phyloP scores from a whole-genome alignment of 2,329 filamentous ascomycete species.

The Drechslerella coelobrocha region DNA sequence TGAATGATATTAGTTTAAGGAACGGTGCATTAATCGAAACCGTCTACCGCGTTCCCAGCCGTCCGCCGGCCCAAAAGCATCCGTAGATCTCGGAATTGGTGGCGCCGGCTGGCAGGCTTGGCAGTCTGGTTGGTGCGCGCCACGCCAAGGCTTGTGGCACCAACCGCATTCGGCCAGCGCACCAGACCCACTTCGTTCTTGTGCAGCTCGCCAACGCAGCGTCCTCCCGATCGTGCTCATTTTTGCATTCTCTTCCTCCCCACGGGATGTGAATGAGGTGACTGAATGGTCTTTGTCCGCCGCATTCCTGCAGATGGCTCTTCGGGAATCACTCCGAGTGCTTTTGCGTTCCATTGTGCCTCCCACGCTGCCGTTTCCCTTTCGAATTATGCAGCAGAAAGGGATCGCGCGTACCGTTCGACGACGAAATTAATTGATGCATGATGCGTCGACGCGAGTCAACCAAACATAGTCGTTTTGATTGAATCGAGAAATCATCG shows the following conservation, averaged over 20 bases:
- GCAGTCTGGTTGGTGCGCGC: slow-evolving; percentile 19
- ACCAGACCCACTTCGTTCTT: slow-evolving; percentile 35
- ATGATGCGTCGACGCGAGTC: not conserved
- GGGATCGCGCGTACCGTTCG: not conserved
- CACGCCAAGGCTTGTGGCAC: slow-evolving; percentile 45
- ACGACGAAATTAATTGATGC: not conserved
- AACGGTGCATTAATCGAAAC: slow-evolving; percentile 47
- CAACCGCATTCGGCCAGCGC: slow-evolving; percentile 43
- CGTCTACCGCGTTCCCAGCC: slow-evolving; percentile 27
- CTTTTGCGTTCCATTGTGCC: slow-evolving; percentile 14
- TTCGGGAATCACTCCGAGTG: slow-evolving; percentile 18
- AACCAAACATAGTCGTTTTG: slow-evolving; percentile 19
- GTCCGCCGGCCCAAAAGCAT: slow-evolving; percentile 20
- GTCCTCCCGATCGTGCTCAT: slow-evolving; percentile 3
- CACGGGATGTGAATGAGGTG: slow-evolving; percentile 1
- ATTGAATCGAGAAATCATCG: slow-evolving; percentile 15
- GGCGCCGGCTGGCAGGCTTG: slow-evolving; percentile 30
- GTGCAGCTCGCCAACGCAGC: slow-evolving; percentile 32
- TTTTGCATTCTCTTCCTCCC: not conserved
- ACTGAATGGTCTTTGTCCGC: slow-evolving; percentile 27
- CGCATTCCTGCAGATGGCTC: slow-evolving; percentile 35
- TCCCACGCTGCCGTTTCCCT: not conserved
- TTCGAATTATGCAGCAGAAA: not conserved
- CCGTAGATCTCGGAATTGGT: slow-evolving; percentile 31
- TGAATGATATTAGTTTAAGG: not conserved